Evolutionary conservation across 2,329 filamentous ascomycete species (phyloP), one percentile per base, ranked within the genome.

Genomic region (Neonectria punicea): DNA sequence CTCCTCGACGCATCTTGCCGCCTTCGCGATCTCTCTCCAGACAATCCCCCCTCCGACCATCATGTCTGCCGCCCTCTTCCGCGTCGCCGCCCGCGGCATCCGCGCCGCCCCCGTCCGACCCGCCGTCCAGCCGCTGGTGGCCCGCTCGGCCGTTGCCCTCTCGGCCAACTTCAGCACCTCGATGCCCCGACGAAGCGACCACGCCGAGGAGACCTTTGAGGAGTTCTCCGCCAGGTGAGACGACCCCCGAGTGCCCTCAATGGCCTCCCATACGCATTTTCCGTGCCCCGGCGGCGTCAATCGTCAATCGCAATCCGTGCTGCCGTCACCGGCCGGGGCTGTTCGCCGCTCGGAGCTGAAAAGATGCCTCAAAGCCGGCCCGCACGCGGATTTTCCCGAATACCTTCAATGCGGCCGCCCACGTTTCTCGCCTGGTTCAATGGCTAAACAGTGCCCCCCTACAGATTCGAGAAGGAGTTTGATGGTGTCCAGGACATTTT

Each of bases 391-490:
- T 72, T 71, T 63, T 58, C 67, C 73, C 69, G 68, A 74, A 69
- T 70, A 70, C 39, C 70, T 67, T 72, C 72, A 72, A 71, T 71
- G 69, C 66, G 56, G 61, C 67, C 60, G 67, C 70, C 55, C 65
- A 65, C 61, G 66, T 18, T 46, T 56, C 66, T 47, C 55, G 46
- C 16, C 46, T 39, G 53, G 67, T 44, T 66, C 75, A 76, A 77
- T 77, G 69, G 73, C 76, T 76, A 67, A 77, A 69, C 49, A 49
- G 55, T 56, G 58, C 60, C 57, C 58, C 61, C 54, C 41, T 58
- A 78, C 80, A 99, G 96, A 86, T 99, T 97, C 80, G 96, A 99
- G 89, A 98, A 98, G 90, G 96, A 99, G 86, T 99, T 99, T 80
- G 95, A 99, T 70, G 84, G 85, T 79, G 96, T 99, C 73, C 93